These are phyloP conservation scores for Cercophora samala DNA, from an alignment of 495 filamentous ascomycete species.

Conservation along the genomic window DNA sequence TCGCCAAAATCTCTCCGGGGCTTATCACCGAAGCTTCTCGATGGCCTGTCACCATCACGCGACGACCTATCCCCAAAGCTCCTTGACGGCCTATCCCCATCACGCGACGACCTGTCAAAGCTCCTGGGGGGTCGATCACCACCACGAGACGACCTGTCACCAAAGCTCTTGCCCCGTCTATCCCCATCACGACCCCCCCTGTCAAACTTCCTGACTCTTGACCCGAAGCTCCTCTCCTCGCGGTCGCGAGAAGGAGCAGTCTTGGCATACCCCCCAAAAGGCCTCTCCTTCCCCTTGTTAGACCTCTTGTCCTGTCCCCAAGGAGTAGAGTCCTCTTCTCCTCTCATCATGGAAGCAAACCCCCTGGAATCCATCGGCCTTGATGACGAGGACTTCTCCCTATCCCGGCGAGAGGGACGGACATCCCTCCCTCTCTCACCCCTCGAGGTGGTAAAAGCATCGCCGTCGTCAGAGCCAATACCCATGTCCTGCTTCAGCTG, in stretches of 20 bases:
- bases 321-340: neutral
- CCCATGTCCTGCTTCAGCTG: neutral
- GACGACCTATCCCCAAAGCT: neutral
- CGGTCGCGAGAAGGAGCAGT: neutral
- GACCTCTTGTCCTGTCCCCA: neutral
- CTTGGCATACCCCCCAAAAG: neutral
- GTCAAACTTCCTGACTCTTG: neutral
- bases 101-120: neutral
- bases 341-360: slow-evolving; percentile 7
- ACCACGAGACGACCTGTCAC: neutral
- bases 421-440: slow-evolving; percentile 1
- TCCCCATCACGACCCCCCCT: neutral
- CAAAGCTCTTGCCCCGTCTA: neutral
- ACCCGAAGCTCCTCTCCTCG: neutral
- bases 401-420: neutral
- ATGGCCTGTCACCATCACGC: neutral
- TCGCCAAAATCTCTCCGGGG: neutral
- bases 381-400: neutral
- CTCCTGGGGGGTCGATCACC: slow-evolving; percentile 3
- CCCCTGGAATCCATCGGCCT: neutral
- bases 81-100: neutral
- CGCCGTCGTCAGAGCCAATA: neutral
- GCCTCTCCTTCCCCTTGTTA: neutral
- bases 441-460: slow-evolving; percentile 10
- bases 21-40: neutral